Evolutionary conservation across 2,329 filamentous ascomycete genomes (phyloP).

Genomic region (Trichoderma semiorbis): DNA sequence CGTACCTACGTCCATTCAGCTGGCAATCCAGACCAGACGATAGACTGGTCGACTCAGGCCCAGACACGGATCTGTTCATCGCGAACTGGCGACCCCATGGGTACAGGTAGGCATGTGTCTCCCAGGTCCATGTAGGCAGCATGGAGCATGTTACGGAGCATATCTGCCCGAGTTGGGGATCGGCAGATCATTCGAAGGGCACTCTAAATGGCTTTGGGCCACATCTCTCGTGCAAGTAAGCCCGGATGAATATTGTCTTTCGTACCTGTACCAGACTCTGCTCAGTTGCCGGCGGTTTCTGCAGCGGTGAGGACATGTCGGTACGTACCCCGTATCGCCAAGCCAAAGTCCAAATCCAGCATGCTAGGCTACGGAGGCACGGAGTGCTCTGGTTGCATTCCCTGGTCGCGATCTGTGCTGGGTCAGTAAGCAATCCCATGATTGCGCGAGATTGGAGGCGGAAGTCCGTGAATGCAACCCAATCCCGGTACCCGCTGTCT

Average conservation of each 20-base stretch:
- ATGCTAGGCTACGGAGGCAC: background rate
- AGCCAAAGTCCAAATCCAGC: background rate
- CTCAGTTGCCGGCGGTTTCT: background rate
- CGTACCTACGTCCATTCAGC: background rate
- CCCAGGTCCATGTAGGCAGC: background rate
- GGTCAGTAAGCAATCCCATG: background rate
- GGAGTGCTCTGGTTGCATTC: background rate
- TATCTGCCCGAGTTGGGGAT: constrained; percentile 2
- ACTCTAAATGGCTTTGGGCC: background rate
- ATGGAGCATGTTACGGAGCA: constrained; percentile 6
- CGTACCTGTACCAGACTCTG: background rate
- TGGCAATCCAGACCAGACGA: background rate
- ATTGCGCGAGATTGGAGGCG: background rate
- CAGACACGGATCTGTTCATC: background rate
- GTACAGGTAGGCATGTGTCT: background rate
- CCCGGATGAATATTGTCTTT: background rate
- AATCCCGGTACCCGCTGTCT: background rate
- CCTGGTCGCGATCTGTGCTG: background rate
- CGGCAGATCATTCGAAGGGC: constrained; percentile 3
- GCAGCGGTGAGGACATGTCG: background rate
- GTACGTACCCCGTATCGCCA: background rate
- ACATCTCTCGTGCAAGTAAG: constrained; percentile 3
- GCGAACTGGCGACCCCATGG: background rate
- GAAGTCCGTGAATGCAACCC: background rate
- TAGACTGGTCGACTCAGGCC: background rate